Percentiles rank a stretch among this genome's conserved stretches.
phyloP scores from a whole-genome alignment of 495 filamentous ascomycete species.

The Rostrohypoxylon terebratum region DNA sequence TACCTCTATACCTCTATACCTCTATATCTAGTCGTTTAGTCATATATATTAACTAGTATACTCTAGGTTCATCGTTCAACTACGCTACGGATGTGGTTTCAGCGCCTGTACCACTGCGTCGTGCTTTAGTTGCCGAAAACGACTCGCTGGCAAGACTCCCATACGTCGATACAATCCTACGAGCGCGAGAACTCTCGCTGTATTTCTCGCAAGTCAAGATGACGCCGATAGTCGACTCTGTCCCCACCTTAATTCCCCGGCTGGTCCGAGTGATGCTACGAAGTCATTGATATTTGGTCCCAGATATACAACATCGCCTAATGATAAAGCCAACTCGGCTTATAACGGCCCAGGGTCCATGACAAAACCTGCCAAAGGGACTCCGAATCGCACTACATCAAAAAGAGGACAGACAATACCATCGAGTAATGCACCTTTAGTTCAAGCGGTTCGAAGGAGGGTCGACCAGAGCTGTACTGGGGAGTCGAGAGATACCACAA shows the following conservation, averaged over 20 bases:
- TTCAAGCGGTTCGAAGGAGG: conserved; percentile 31
- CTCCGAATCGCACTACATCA: conserved; percentile 6
- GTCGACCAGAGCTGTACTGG: conserved; percentile 31
- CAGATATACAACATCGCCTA: conserved; percentile 40
- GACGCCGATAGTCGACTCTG: conserved; percentile 82
- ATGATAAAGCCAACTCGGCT: conserved; percentile 21
- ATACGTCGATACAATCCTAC: conserved; percentile 76
- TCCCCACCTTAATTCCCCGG: conserved; percentile 59
- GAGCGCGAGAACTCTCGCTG: conserved; percentile 81
- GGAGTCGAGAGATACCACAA: conserved; percentile 31
- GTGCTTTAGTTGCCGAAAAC: conserved; percentile 81
- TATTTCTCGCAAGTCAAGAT: conserved; percentile 81
- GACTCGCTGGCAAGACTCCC: conserved; percentile 71
- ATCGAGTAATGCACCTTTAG: neutral
- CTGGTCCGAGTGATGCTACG: conserved; percentile 53
- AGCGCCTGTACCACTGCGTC: conserved; percentile 78
- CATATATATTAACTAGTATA: conserved; percentile 30
- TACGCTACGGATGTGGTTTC: conserved; percentile 83
- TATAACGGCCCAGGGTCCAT: conserved; percentile 13
- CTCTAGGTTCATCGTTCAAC: conserved; percentile 81
- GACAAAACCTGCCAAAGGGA: conserved; percentile 19
- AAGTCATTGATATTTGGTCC: conserved; percentile 54
- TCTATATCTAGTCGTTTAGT: neutral
- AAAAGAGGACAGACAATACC: conserved; percentile 15
- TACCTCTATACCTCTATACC: neutral